phyloP scores from a whole-genome alignment of 1,284 basidiomycete genomes.

The Melampsora americana region DNA sequence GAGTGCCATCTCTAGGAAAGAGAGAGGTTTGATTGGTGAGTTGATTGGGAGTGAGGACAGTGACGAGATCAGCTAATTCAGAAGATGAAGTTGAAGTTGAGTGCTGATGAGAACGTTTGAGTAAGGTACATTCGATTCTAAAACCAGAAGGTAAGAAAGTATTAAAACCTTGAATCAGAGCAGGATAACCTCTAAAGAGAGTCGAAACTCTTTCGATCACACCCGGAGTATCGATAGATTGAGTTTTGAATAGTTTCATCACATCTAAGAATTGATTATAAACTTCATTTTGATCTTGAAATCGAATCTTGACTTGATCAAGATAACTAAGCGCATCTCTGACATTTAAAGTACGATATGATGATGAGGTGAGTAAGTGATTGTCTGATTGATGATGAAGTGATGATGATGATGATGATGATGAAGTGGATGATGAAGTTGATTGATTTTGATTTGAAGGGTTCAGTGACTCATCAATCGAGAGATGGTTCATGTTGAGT shows the following conservation, averaged over 20 bases:
- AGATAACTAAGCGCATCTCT: constrained; percentile 44
- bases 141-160: constrained; percentile 55
- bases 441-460: background rate
- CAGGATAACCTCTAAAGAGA: constrained; percentile 54
- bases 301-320: constrained; percentile 44
- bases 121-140: constrained; percentile 52
- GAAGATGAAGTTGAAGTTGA: too few relatives aligned
- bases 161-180: constrained; percentile 55
- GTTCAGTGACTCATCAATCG: too few relatives aligned
- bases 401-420: too few relatives aligned
- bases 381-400: too few relatives aligned
- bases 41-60: constrained; percentile 39
- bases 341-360: constrained; percentile 43
- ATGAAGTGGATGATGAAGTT: background rate
- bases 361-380: background rate
- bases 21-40: constrained; percentile 33
- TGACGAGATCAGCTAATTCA: constrained; percentile 35
- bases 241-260: constrained; percentile 45
- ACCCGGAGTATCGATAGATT: constrained; percentile 54
- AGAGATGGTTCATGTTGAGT: too few relatives aligned
- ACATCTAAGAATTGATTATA: constrained; percentile 44
- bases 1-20: constrained; percentile 40
- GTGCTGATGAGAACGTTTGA: background rate
- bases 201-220: constrained; percentile 55
- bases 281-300: constrained; percentile 44